Base-by-base conservation (phyloP, 129 eudicot genomes). In the Helianthus tuberosus region DNA sequence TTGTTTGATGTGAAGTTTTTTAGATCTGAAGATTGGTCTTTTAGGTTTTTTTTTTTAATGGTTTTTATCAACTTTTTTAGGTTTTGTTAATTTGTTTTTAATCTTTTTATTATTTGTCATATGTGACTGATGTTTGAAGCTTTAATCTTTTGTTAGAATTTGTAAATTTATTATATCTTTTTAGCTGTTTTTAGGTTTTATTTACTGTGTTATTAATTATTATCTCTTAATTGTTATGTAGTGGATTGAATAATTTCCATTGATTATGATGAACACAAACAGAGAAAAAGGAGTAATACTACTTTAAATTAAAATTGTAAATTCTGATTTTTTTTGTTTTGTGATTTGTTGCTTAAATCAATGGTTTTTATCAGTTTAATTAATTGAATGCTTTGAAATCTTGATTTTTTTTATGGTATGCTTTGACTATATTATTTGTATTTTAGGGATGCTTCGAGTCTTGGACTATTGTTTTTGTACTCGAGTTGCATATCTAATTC, bases 1-100 rank as follows among this genome's bases (percentile, higher is more conserved):
- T 47, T 35, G 5, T 68, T 77, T 48, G 53, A 57, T 49, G 53
- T 78, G 66, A 69, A 50, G 71, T 0, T 43, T 0, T 78, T 71
- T 44, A 71, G 82, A 78, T 78, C 77, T 64, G 77, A 43, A n/a
- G 32, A 71, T 50, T 51, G 15, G 49, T 62, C 17, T n/a, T 27
- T 69, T 16, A 12, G 43, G 17, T 32, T 32, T 6, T 60, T 13
- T 32, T 15, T 59, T 39, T 59, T 59, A 59, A 59, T 14, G 64
- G 16, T 47, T 53, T 51, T 39, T 2, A 13, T 64, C 20, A 36
- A 39, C 17, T 71, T 54, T 54, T 71, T 38, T 38, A 32, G 49
- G 38, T 53, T 54, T 71, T 14, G 4, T 54, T 25, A 3, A 32
- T 32, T 36, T 46, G 13, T 32, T 36, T 11, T 35, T 16, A 6